Conservation (phyloP, 2,329 filamentous ascomycete genomes). For the Penicillium sp. region DNA sequence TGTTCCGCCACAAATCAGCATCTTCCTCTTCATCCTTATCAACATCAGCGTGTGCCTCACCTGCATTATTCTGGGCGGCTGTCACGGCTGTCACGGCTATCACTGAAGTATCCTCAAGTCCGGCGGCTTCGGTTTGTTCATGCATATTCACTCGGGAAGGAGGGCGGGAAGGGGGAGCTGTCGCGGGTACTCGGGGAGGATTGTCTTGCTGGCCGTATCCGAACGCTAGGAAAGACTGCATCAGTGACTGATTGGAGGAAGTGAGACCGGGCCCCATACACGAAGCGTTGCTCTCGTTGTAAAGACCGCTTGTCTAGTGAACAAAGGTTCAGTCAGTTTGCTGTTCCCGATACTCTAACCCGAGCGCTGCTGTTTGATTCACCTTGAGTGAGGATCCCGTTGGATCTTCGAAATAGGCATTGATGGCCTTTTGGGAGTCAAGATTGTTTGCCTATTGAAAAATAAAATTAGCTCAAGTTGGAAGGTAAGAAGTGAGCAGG, state of each 20-base stretch:
- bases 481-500: neutral
- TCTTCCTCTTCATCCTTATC: neutral
- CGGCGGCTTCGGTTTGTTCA: constrained; percentile 29
- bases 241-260: constrained; percentile 8
- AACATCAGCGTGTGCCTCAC: constrained; percentile 30
- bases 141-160: constrained; percentile 51
- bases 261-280: constrained; percentile 30
- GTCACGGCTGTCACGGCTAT: constrained; percentile 28
- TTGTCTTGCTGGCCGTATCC: constrained; percentile 47
- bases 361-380: constrained; percentile 13
- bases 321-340: constrained; percentile 16
- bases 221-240: constrained; percentile 39
- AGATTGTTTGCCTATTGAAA: constrained; percentile 51
- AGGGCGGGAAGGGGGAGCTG: constrained; percentile 54
- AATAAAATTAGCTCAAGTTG: constrained; percentile 19
- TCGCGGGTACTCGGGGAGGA: constrained; percentile 42
- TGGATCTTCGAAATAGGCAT: constrained; percentile 56
- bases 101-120: constrained; percentile 34
- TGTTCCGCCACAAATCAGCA: constrained; percentile 26
- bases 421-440: constrained; percentile 53
- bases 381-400: constrained; percentile 43
- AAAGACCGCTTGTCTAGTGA: constrained; percentile 30
- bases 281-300: constrained; percentile 34
- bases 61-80: constrained; percentile 37
- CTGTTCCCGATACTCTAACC: constrained; percentile 1